Base-by-base conservation (phyloP, 2,329 filamentous ascomycete species). In the Davidsoniella eucalypti region DNA sequence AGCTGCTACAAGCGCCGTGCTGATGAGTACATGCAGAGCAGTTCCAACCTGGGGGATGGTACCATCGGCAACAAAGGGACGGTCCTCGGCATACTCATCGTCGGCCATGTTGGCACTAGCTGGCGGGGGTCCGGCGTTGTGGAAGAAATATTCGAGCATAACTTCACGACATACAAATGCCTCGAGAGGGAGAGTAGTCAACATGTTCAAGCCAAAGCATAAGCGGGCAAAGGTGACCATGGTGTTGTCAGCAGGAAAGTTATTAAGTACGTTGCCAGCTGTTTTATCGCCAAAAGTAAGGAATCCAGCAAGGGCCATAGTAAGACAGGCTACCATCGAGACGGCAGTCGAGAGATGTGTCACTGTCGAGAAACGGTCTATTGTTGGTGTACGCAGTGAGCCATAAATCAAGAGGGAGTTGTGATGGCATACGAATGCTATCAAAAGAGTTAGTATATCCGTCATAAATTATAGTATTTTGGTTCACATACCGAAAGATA, bases 341-440 rank as follows among this genome's bases (percentile, higher is more conserved):
- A 95, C 79, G 56, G 73, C 77, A 0, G 92, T 95, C 37, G 86
- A 94, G 67, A 86, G 93, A 68, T 98, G 92, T 37, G 92, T 98
- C 38, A 98, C 90, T 51, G 73, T 79, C 37, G 87, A 73, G 68
- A 98, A 98, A 55, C 93, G 87, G 70, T 96, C 88, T 58, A 98
- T 83, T 1, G 92, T 98, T 1, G 92, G 92, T 47, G 84, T 95
- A 58, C 84, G 82, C 55, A 98, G 76, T 2, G 90, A 96, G 57
- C 90, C 90, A 66, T 98, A 98, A 62, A 98, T 98, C 51, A 98
- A 74, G 54, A 98, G 81, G 47, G 87, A 94, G 68, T 98, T 98
- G 69, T 98, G 92, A 63, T 98, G 78, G 63, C 78, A 82, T 56
- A 82, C 78, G 55, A 82, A 82, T 46, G 78, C 78, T 67, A 52